Base-by-base conservation (phyloP, 129 eudicot species). In the Escallonia herrerae region DNA sequence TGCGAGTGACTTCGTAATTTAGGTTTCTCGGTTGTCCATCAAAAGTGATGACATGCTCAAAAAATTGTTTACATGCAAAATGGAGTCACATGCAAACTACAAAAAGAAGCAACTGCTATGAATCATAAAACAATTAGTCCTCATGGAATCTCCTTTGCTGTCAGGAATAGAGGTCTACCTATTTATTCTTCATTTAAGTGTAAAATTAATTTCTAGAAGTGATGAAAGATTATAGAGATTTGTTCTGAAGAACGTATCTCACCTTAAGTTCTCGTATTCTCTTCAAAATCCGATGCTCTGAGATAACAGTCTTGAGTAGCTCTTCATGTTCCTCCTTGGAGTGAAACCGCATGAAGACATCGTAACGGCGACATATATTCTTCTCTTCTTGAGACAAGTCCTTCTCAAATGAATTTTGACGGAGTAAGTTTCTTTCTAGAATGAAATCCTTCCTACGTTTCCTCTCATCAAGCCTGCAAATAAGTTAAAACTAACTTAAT, bases 371-470 rank as follows among this genome's bases (percentile, higher is more conserved):
- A 71, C 90, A 84, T 58, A 84, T 46, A 61, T 75, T 73, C 76
- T 70, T 84, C 77, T 84, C 90, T 77, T 84, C 90, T 51, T 56
- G 81, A 44, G 78, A 68, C 3, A 84, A 60, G 43, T 80, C 79
- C 74, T 79, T 79, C 72, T 80, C 90, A 71, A 80, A 80, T 52
- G 73, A 67, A 65, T 64, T 71, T 2, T 82, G 76, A 38, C 80
- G 59, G 37, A 84, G 81, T 69, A 84, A 71, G 56, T 84, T 73
- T 69, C 90, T 76, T 61, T 84, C 90, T 7, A 84, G 66, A 52
- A 84, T 77, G 41, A 84, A 84, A 67, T 84, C 85, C 73, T 84
- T 84, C 72, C 90, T 74, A n/a, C 81, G 81, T 57, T 80, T 84
- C 62, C 90, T 84, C 76, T 84, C 90, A 71, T 84, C 90, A 15